Conservation (phyloP, 2,329 filamentous ascomycete species). For the Hyphodiscus sp. region DNA sequence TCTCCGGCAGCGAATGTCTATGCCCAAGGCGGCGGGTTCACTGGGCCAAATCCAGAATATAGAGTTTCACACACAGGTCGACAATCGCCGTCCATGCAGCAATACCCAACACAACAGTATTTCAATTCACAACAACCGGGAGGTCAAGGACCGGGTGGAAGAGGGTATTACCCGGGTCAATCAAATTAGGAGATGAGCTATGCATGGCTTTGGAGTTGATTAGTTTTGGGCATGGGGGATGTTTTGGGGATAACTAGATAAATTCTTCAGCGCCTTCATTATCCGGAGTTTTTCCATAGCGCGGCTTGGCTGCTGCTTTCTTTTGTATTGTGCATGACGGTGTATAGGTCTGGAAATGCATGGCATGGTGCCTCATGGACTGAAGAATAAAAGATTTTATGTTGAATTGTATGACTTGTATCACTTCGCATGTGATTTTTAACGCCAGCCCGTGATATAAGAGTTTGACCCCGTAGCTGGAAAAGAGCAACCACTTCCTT, state of each 20-base stretch:
- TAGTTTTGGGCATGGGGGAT: background rate
- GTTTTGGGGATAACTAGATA: background rate
- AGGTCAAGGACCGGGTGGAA: conserved; percentile 5
- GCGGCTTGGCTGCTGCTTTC: background rate
- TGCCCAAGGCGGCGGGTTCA: conserved; percentile 33
- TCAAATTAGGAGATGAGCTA: background rate
- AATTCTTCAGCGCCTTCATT: background rate
- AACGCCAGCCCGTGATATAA: no score
- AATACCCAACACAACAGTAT: conserved; percentile 9
- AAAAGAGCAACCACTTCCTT: no score
- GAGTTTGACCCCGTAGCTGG: no score
- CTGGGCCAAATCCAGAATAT: conserved; percentile 17
- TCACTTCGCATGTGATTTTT: no score
- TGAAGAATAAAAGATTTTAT: background rate
- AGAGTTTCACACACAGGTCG: background rate
- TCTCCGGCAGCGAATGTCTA: conserved; percentile 27
- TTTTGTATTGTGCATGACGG: conserved; percentile 4
- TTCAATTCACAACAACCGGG: conserved; percentile 9
- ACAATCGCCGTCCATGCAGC: conserved; percentile 3
- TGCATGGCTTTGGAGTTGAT: background rate
- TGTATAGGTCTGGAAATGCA: conserved; percentile 1
- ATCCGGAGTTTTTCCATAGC: background rate
- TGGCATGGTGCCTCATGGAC: background rate
- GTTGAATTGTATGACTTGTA: no score
- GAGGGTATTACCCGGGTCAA: background rate